phyloP scores from a whole-genome alignment of 805 yeast species.

The Brettanomyces custersianus region DNA sequence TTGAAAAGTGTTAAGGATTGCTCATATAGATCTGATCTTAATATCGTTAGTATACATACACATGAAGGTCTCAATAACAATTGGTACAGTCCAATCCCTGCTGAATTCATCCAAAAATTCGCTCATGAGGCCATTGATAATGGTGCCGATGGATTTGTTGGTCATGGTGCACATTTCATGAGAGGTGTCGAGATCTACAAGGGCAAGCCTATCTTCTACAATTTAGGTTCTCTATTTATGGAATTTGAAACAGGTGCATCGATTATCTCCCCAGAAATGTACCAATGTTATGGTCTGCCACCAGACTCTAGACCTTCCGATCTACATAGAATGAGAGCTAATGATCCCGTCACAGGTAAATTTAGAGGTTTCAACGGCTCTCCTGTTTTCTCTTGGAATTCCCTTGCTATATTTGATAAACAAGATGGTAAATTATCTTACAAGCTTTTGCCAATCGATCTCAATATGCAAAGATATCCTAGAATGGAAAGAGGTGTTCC shows the following conservation, averaged over 20 bases:
- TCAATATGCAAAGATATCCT: conserved; percentile 17
- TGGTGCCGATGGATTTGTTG: conserved; percentile 21
- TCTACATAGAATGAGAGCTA: conserved; percentile 18
- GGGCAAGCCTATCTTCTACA: conserved; percentile 21
- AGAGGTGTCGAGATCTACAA: conserved; percentile 23
- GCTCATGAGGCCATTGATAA: conserved; percentile 18
- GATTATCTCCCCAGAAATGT: conserved; percentile 19
- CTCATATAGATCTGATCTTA: conserved; percentile 19
- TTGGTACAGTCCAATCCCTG: conserved; percentile 24
- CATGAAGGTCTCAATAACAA: conserved; percentile 24
- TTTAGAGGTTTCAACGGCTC: conserved; percentile 20
- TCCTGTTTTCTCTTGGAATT: conserved; percentile 19
- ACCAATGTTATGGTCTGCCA: conserved; percentile 16
- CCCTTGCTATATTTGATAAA: conserved; percentile 18
- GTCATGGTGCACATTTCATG: conserved; percentile 24
- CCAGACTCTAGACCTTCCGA: conserved; percentile 21
- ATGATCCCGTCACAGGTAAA: conserved; percentile 16
- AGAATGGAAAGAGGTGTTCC: conserved; percentile 21
- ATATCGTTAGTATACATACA: conserved; percentile 20
- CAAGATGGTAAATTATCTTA: conserved; percentile 9
- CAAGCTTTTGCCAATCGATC: conserved; percentile 19
- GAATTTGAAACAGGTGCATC: conserved; percentile 22
- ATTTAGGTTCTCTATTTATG: conserved; percentile 20
- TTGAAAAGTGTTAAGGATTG: conserved; percentile 17
- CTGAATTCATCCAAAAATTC: conserved; percentile 15